Percentiles rank a stretch among this genome's conserved stretches.
phyloP scores from a whole-genome alignment of 352 stramenopile species.

The Sclerospora graminicola region DNA sequence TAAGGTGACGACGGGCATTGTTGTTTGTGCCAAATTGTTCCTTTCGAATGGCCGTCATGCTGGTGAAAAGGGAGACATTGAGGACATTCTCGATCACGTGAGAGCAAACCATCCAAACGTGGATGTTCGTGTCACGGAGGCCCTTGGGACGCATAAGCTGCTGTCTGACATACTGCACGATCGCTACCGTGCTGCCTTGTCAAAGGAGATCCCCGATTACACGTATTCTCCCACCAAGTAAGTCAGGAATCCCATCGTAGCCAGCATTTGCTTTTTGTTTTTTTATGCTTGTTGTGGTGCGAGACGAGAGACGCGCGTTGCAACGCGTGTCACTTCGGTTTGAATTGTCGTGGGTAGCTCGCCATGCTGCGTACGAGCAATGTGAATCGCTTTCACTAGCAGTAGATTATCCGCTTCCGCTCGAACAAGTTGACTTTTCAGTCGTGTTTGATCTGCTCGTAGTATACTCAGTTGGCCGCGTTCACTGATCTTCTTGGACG shows the following conservation, averaged over 20 bases:
- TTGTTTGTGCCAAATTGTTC: conserved; percentile 71
- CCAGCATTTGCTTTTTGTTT: too few species aligned
- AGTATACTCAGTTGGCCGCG: too few species aligned
- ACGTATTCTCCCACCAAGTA: conserved; percentile 11
- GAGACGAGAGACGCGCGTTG: too few species aligned
- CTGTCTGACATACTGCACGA: conserved; percentile 57
- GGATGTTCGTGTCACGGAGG: conserved; percentile 49
- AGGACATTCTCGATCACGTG: conserved; percentile 51
- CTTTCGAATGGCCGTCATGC: conserved; percentile 66
- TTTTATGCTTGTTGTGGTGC: too few species aligned
- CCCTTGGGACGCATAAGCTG: conserved; percentile 50
- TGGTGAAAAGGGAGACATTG: conserved; percentile 65
- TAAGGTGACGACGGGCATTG: conserved; percentile 38
- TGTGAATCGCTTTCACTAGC: too few species aligned
- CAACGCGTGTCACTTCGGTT: too few species aligned
- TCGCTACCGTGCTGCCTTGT: conserved; percentile 35
- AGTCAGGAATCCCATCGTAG: conserved; percentile 8
- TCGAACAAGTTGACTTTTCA: too few species aligned
- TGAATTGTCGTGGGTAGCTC: too few species aligned
- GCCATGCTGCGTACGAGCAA: too few species aligned
- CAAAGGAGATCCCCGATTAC: conserved; percentile 16
- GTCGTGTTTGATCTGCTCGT: too few species aligned
- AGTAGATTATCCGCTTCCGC: too few species aligned
- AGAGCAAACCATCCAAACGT: conserved; percentile 31
- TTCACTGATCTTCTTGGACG: too few species aligned